A percentile compares a stretch with the other conserved stretches of the same genome.
Conservation (phyloP, 768 basidiomycete genomes). For the Xerocomellus chrysenteron region DNA sequence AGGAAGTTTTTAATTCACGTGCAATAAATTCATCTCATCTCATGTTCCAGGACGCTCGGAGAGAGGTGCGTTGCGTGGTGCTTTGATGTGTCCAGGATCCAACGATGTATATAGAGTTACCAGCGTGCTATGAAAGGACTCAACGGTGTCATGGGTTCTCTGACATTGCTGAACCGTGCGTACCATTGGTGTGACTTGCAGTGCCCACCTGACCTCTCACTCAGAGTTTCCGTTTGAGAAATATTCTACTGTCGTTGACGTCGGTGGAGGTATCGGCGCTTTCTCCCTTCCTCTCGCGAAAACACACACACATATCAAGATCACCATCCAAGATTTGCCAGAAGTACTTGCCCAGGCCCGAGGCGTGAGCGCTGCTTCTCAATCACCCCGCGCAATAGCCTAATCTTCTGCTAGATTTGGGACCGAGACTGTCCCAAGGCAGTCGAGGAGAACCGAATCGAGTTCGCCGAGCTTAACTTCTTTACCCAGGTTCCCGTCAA, state of each 20-base stretch:
- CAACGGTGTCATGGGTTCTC: constrained; percentile 23
- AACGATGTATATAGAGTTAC: constrained; percentile 14
- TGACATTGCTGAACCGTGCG: constrained; percentile 24
- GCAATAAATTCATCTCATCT: background rate
- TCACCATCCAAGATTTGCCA: constrained; percentile 34
- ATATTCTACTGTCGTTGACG: constrained; percentile 32
- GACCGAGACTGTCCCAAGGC: constrained; percentile 23
- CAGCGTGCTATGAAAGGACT: constrained; percentile 27
- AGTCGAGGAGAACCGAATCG: constrained; percentile 24
- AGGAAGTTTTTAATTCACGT: background rate
- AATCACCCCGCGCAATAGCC: background rate
- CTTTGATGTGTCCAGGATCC: background rate
- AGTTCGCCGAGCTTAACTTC: constrained; percentile 33
- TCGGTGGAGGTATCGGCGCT: constrained; percentile 37
- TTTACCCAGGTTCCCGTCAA: constrained; percentile 27
- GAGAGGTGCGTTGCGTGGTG: constrained; percentile 15
- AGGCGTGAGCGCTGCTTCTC: constrained; percentile 5
- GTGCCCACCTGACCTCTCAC: background rate
- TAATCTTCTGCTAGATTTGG: constrained; percentile 22
- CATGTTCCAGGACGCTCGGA: constrained; percentile 10
- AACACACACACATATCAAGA: constrained; percentile 26
- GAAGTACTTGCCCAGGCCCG: constrained; percentile 23
- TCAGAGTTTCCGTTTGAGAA: constrained; percentile 34
- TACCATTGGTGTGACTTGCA: background rate
- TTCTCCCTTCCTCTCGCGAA: constrained; percentile 31